A percentile compares a stretch with the other conserved stretches of the same genome.
Conservation (phyloP, 2,329 filamentous ascomycete species). For the Albifimbria verrucaria region DNA sequence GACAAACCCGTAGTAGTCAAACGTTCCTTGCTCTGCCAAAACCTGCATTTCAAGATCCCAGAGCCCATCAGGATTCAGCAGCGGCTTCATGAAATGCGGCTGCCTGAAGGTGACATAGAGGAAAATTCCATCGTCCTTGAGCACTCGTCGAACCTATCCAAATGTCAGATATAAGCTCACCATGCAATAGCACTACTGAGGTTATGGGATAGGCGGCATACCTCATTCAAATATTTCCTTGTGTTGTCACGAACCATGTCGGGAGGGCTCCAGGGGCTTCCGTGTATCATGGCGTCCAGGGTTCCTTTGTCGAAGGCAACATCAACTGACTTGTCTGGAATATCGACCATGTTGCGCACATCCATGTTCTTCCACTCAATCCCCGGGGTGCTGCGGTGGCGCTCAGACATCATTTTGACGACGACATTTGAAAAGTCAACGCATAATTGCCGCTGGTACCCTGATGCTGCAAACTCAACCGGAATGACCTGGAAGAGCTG, state of each 20-base stretch:
- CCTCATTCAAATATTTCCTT: conserved; percentile 46
- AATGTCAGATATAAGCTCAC: neutral
- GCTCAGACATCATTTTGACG: conserved; percentile 19
- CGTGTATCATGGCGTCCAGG: conserved; percentile 53
- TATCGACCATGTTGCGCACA: conserved; percentile 44
- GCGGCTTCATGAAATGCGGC: conserved; percentile 49
- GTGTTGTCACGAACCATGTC: conserved; percentile 46
- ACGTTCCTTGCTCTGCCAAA: conserved; percentile 34
- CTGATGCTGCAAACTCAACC: conserved; percentile 39
- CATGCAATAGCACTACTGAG: neutral
- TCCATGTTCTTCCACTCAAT: conserved; percentile 51
- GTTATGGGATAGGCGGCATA: conserved; percentile 24
- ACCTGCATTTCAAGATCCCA: conserved; percentile 43
- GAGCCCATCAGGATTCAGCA: conserved; percentile 37
- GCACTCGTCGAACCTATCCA: conserved; percentile 33
- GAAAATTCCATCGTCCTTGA: conserved; percentile 45
- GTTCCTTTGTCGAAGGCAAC: conserved; percentile 58
- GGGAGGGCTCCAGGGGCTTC: conserved; percentile 50
- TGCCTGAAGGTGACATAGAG: conserved; percentile 53
- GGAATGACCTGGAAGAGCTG: conserved; percentile 42
- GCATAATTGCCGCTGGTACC: conserved; percentile 51
- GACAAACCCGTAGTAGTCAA: conserved; percentile 44
- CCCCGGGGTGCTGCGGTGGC: conserved; percentile 32
- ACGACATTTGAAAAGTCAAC: conserved; percentile 55
- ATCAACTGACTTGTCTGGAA: conserved; percentile 41